phyloP scores from a whole-genome alignment of 257 asterid genomes.

The Solanum phureja region DNA sequence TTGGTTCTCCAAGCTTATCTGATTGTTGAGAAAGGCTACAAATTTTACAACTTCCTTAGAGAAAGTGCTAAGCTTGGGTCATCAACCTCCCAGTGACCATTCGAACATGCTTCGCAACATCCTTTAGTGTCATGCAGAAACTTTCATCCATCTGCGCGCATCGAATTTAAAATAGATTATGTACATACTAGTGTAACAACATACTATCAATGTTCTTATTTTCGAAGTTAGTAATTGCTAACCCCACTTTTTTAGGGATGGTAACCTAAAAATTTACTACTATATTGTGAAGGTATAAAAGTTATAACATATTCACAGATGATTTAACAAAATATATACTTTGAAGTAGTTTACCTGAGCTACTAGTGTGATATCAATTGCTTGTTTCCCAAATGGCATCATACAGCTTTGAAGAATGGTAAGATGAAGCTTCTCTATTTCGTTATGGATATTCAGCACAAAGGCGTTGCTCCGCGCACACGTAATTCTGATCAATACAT shows the following conservation, averaged over 20 bases:
- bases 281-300: background rate
- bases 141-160: background rate
- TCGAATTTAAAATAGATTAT: background rate
- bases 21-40: background rate
- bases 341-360: constrained; percentile 11
- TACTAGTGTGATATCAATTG: constrained; percentile 8
- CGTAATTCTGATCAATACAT: constrained; percentile 10
- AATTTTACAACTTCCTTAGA: background rate
- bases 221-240: too few species aligned
- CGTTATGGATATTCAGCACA: background rate
- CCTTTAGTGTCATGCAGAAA: constrained; percentile 4
- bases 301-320: too few species aligned
- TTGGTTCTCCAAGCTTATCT: background rate
- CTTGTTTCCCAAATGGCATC: constrained; percentile 9
- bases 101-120: background rate
- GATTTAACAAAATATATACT: background rate
- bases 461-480: constrained; percentile 5
- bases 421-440: constrained; percentile 12
- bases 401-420: constrained; percentile 6
- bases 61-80: background rate
- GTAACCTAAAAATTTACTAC: too few species aligned
- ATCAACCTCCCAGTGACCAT: background rate
- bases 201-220: background rate
- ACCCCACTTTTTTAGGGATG: background rate
- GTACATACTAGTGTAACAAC: too few species aligned